Evolutionary conservation across 768 basidiomycete species (phyloP), one percentile per base, ranked within the genome.

Genomic region (Suillus plorans): DNA sequence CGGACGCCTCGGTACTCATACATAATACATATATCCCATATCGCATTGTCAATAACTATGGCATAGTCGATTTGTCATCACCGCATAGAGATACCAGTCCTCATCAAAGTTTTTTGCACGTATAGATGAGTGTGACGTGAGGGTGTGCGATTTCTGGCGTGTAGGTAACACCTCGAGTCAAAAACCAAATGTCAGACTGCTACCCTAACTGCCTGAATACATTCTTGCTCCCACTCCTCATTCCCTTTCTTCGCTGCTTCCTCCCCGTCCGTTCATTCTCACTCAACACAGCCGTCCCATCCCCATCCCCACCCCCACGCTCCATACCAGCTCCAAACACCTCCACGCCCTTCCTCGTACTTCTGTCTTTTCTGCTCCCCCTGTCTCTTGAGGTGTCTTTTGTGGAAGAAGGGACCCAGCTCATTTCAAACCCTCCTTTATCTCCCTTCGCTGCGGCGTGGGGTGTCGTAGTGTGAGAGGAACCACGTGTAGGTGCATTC

Each of bases 171-270:
- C n/a, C 31, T 12, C 20, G 52, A 18, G 31, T 55, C 31, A 6
- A 55, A 22, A 47, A 22, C 22, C 2, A 5, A 12, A 10, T 34
- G 8, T 28, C 5, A 34, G 36, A 42, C 18, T 14, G 8, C 49
- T 69, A 73, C 20, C 69, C 65, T 25, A 71, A 14, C 44, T 50
- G 68, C 67, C 87, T 80, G 74, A 94, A 92, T 2, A 85, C 86
- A 76, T 96, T 98, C 80, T 88, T 94, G 75, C 92, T 94, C 37
- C 95, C 97, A 73, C 94, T 97, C 60, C 97, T 83, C 60, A 90
- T 83, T 10, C 88, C 91, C 71, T 86, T 86, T 74, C 96, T 80
- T 70, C 93, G 83, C 44, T 91, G 84, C 41, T 84, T 89, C 76
- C 97, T 81, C n/a, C 97, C 96, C 49, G 82, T 84, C 69, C 89